These are phyloP conservation scores for Bryum argenteum DNA, from an alignment of 225 moss, liverwort and hornwort species.

Conservation along the genomic window DNA sequence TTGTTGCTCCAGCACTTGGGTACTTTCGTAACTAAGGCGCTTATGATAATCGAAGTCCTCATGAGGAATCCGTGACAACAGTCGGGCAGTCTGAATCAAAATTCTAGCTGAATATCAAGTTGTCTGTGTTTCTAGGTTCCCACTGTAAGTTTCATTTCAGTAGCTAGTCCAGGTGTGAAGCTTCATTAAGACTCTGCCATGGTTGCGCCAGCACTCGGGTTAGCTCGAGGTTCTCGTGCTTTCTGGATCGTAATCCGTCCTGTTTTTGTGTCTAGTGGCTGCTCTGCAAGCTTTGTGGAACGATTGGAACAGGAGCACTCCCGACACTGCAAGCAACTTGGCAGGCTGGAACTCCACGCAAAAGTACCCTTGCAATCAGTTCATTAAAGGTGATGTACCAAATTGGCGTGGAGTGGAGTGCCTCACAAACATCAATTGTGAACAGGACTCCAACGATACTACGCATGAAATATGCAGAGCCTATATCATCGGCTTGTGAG, in stretches of 20 bases:
- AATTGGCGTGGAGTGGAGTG: constrained; percentile 17
- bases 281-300: constrained; percentile 2
- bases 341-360: constrained; percentile 24
- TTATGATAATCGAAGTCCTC: too few relatives aligned
- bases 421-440: not conserved
- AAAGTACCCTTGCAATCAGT: fast-evolving
- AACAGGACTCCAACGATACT: fast-evolving
- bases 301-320: constrained; percentile 11
- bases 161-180: too few relatives aligned
- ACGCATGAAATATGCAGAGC: fast-evolving
- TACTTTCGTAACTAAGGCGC: not conserved
- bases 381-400: fast-evolving
- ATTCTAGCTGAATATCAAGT: too few relatives aligned
- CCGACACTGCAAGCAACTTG: constrained; percentile 16
- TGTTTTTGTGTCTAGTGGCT: not conserved
- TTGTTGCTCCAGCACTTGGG: too few relatives aligned
- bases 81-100: too few relatives aligned
- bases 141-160: too few relatives aligned
- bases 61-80: too few relatives aligned
- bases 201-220: too few relatives aligned
- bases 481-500: constrained; percentile 14
- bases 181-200: too few relatives aligned
- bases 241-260: not conserved
- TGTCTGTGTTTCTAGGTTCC: too few relatives aligned
- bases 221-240: not conserved